A percentile compares a stretch with the other conserved stretches of the same genome.
Evolutionary conservation across 2,329 filamentous ascomycete genomes (phyloP).

Genomic region (Hypoxylon sp.): DNA sequence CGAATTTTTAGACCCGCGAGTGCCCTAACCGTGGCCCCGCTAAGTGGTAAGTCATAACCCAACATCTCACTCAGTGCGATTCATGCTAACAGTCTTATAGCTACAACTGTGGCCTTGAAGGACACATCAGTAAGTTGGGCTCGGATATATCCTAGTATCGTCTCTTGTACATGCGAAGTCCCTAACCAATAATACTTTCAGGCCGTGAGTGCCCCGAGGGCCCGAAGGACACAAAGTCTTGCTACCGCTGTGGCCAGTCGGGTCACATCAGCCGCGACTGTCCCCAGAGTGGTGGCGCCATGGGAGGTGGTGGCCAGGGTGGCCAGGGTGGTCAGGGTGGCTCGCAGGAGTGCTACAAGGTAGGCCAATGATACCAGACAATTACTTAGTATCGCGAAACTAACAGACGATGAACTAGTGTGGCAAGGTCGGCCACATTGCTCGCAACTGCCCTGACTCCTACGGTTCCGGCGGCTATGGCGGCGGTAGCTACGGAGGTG

Average conservation of each 20-base stretch:
- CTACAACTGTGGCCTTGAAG: slow-evolving; percentile 61
- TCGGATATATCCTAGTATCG: no score
- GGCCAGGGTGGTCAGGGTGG: slow-evolving; percentile 49
- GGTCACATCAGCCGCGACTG: slow-evolving; percentile 95
- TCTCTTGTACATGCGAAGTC: no score
- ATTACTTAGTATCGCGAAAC: not conserved
- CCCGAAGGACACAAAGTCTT: slow-evolving; percentile 84
- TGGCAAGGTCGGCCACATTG: slow-evolving; percentile 95
- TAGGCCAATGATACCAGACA: no score
- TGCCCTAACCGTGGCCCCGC: slow-evolving; percentile 85
- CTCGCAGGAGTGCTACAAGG: slow-evolving; percentile 89
- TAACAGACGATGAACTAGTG: slow-evolving; percentile 62
- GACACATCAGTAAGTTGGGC: slow-evolving; percentile 82
- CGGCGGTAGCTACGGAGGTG: slow-evolving; percentile 56
- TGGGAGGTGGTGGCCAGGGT: slow-evolving; percentile 57
- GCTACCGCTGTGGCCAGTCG: slow-evolving; percentile 80
- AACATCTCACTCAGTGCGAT: not conserved
- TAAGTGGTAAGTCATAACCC: slow-evolving; percentile 71
- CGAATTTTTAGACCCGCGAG: slow-evolving; percentile 72
- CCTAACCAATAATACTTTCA: slow-evolving; percentile 47
- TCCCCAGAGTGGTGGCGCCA: slow-evolving; percentile 60
- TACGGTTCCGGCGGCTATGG: slow-evolving; percentile 58
- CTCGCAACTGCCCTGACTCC: slow-evolving; percentile 83
- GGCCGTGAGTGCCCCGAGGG: slow-evolving; percentile 91
- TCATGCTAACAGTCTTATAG: slow-evolving; percentile 40